These are phyloP conservation scores for Microthlaspi erraticum DNA, from an alignment of 345 rosid genomes.

Conservation along the genomic window DNA sequence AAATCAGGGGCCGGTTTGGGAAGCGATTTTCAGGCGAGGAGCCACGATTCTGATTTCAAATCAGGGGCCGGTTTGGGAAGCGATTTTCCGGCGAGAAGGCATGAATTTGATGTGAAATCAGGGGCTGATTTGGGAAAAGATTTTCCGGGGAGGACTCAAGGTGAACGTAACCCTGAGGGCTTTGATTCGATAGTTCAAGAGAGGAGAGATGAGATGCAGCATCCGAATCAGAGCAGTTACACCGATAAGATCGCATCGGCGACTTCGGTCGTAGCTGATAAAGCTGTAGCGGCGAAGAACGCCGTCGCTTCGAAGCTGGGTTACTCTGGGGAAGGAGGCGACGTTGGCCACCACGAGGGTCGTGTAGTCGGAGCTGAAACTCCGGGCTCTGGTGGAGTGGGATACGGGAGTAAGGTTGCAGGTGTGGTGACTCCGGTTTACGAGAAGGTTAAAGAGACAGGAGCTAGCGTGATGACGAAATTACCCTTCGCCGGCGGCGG, in stretches of 20 bases:
- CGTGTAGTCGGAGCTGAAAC: background rate
- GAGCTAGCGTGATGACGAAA: conserved; percentile 47
- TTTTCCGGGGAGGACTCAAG: background rate
- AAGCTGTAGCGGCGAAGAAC: conserved; percentile 54
- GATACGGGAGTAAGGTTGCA: conserved; percentile 53
- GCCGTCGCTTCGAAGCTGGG: conserved; percentile 66
- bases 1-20: background rate
- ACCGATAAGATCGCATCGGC: conserved; percentile 52
- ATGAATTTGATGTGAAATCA: conserved; percentile 20
- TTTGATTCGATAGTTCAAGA: conserved; percentile 18
- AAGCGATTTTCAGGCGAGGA: background rate
- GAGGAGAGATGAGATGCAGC: conserved; percentile 19
- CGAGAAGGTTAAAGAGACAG: conserved; percentile 54
- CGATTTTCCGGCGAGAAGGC: conserved; percentile 2
- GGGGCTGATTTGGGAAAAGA: conserved; percentile 14
- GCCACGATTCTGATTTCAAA: background rate
- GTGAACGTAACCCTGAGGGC: conserved; percentile 31
- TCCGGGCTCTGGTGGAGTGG: conserved; percentile 35
- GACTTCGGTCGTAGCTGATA: conserved; percentile 54
- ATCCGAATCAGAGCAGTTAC: conserved; percentile 50
- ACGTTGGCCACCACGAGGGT: background rate
- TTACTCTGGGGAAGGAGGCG: conserved; percentile 44
- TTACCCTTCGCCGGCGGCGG: conserved; percentile 34
- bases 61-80: background rate
- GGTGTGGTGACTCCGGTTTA: conserved; percentile 54